Evolutionary conservation across 108 stramenopile species (phyloP).

Genomic region (Cyclotella baltica): DNA sequence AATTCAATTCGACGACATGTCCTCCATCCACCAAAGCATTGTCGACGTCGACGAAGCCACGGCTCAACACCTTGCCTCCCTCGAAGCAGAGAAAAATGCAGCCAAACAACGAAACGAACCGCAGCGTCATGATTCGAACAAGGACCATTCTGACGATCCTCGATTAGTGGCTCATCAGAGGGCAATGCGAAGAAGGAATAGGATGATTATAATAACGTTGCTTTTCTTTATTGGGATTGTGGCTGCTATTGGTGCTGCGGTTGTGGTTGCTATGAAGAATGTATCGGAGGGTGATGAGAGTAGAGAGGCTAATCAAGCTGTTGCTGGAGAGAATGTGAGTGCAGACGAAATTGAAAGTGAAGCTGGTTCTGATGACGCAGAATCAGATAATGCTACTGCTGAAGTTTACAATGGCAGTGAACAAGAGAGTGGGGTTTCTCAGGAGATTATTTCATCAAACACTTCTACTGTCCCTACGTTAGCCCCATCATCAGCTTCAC

Average conservation of each 20-base stretch:
- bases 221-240: conserved; percentile 33
- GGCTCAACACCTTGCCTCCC: not conserved
- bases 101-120: not conserved
- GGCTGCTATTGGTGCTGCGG: conserved; percentile 24
- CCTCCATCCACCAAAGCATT: conserved; percentile 8
- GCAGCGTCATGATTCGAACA: not conserved
- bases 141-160: not conserved
- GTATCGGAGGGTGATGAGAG: not conserved
- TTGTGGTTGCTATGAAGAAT: conserved; percentile 29
- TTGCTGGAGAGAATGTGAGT: conserved; percentile 1
- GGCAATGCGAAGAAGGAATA: conserved; percentile 20
- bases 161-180: conserved; percentile 5
- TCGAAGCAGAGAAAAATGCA: too few species aligned
- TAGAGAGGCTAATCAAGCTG: not conserved
- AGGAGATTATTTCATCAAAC: not conserved
- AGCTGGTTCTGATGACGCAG: not conserved
- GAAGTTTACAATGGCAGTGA: not conserved
- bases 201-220: conserved; percentile 24
- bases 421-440: not conserved
- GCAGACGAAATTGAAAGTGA: not conserved
- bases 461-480: not conserved
- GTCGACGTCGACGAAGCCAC: not conserved
- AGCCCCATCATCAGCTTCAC: conserved; percentile 15
- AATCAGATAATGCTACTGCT: not conserved
- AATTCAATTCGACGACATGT: conserved; percentile 11